A percentile compares a stretch with the other conserved stretches of the same genome.
These are phyloP conservation scores for Scheffersomyces segobiensis DNA, from an alignment of 1,139 yeast species.

Conservation along the genomic window DNA sequence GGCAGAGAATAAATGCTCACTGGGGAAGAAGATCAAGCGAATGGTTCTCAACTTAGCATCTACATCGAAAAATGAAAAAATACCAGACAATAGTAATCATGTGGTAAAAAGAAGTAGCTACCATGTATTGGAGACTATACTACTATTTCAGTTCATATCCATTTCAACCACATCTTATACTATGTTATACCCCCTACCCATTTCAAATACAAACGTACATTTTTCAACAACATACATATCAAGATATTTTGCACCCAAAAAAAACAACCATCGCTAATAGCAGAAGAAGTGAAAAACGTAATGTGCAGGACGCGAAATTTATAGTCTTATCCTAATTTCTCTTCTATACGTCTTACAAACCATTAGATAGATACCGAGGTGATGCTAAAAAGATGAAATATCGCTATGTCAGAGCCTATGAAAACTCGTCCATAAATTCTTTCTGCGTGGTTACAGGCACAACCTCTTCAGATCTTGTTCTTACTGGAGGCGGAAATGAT, in stretches of 20 bases:
- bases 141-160: too few species aligned
- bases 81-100: too few species aligned
- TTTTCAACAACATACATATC: too few species aligned
- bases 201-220: too few species aligned
- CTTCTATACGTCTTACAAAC: not conserved
- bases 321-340: not conserved
- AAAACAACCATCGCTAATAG: not conserved
- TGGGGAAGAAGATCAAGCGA: not conserved
- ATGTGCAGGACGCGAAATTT: not conserved
- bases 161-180: too few species aligned
- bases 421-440: conserved; percentile 21
- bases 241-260: not conserved
- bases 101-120: not conserved
- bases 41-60: not conserved
- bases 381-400: not conserved
- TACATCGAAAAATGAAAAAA: not conserved
- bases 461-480: conserved; percentile 11
- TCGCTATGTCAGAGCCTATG: conserved; percentile 6
- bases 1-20: not conserved
- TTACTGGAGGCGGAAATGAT: conserved; percentile 28
- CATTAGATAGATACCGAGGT: not conserved
- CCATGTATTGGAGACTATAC: not conserved
- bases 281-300: not conserved
- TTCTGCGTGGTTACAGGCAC: conserved; percentile 17
- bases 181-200: too few species aligned